A percentile compares a stretch with the other conserved stretches of the same genome.
Evolutionary conservation across 1,284 basidiomycete species (phyloP).

Genomic region (Apiotrichum sp.): DNA sequence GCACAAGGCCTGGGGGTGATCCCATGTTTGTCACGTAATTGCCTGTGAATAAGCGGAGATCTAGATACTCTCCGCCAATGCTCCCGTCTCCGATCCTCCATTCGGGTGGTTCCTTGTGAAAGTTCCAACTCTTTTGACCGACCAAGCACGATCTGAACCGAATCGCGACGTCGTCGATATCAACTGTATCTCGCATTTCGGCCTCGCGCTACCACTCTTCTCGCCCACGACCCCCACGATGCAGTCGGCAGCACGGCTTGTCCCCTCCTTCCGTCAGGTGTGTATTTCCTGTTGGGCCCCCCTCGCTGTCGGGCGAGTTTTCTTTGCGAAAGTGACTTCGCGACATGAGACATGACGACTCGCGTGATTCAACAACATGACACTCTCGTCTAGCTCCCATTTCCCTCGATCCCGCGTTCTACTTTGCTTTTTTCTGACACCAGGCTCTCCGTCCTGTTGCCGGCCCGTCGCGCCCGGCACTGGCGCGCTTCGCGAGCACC

Average conservation of each 20-base stretch:
- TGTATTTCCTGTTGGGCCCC: background rate
- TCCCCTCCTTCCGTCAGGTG: conserved; percentile 4
- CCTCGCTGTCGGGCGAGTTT: no score
- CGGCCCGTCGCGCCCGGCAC: conserved; percentile 14
- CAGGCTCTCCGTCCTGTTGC: conserved; percentile 13
- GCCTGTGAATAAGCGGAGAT: no score
- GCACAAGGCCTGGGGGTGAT: no score
- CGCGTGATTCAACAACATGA: background rate
- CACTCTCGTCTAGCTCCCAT: background rate
- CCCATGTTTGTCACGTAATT: no score
- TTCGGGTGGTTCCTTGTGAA: background rate
- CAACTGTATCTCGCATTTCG: background rate
- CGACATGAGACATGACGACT: no score
- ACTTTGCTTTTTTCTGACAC: background rate
- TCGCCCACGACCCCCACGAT: background rate
- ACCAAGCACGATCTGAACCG: background rate
- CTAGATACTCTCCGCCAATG: background rate
- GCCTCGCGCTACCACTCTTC: background rate
- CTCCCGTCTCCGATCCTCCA: background rate
- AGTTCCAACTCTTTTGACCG: background rate
- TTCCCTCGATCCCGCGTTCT: no score
- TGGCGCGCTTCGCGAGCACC: conserved; percentile 11
- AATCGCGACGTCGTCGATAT: no score
- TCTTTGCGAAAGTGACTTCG: no score
- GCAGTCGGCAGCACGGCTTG: conserved; percentile 3